A percentile compares a stretch with the other conserved stretches of the same genome.
These are phyloP conservation scores for Coniochaeta pulveracea DNA, from an alignment of 2,329 filamentous ascomycete species.

Conservation along the genomic window DNA sequence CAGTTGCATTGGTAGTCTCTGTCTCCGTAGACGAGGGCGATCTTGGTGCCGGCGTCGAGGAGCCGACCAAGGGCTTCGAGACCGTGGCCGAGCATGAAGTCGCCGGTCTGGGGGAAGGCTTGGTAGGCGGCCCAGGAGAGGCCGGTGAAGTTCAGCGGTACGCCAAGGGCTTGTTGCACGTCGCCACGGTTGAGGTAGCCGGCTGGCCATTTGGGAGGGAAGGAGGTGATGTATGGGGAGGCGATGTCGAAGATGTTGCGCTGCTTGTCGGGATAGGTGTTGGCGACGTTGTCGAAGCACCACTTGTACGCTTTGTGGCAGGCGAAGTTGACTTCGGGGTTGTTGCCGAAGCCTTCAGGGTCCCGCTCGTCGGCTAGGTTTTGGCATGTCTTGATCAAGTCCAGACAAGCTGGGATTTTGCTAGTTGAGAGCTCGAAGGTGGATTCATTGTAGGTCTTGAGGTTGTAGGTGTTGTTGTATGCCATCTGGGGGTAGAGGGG, in stretches of 20 bases:
- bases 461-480: constrained; percentile 28
- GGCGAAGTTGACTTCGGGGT: constrained; percentile 10
- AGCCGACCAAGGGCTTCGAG: constrained; percentile 34
- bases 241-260: constrained; percentile 45
- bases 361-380: constrained; percentile 7
- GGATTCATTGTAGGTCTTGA: constrained; percentile 13
- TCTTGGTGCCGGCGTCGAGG: constrained; percentile 41
- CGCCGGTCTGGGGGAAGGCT: constrained; percentile 25
- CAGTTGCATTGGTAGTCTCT: constrained; percentile 42
- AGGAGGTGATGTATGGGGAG: constrained; percentile 30
- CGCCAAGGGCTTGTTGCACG: constrained; percentile 44
- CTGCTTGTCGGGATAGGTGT: constrained; percentile 3
- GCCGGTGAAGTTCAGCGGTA: constrained; percentile 45
- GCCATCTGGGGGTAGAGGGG: constrained; percentile 30
- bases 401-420: constrained; percentile 7
- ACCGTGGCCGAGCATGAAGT: constrained; percentile 17
- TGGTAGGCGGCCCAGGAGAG: constrained; percentile 24
- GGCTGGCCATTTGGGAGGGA: constrained; percentile 35
- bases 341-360: constrained; percentile 7
- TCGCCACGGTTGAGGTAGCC: constrained; percentile 42
- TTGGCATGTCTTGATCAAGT: constrained; percentile 7
- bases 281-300: constrained; percentile 9
- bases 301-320: constrained; percentile 8
- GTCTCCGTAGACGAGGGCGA: constrained; percentile 44
- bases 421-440: constrained; percentile 9